phyloP scores from a whole-genome alignment of 768 basidiomycete genomes.

The Austroboletus festivus region DNA sequence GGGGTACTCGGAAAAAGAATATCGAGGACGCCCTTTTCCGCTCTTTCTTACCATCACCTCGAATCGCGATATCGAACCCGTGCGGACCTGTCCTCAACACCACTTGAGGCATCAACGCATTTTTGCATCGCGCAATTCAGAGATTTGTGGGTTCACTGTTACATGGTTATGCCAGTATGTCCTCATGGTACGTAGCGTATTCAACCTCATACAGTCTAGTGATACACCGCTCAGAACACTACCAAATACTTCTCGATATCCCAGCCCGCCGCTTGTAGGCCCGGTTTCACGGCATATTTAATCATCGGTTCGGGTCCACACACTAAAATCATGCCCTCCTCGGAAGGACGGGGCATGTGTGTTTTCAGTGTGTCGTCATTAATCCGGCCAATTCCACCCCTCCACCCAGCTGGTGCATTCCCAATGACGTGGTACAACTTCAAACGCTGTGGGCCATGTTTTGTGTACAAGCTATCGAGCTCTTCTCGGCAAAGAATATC shows the following conservation, averaged over 20 bases:
- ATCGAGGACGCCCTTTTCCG: too few species aligned
- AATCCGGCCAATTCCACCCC: conserved; percentile 41
- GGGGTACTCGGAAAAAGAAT: too few species aligned
- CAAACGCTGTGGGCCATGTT: conserved; percentile 32
- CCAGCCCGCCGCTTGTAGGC: conserved; percentile 34
- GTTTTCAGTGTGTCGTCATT: conserved; percentile 34
- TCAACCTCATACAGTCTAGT: too few species aligned
- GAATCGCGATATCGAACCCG: too few species aligned
- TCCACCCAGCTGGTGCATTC: conserved; percentile 35
- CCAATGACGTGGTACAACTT: conserved; percentile 44
- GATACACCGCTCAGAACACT: conserved; percentile 30
- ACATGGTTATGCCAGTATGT: too few species aligned
- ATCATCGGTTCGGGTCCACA: conserved; percentile 51
- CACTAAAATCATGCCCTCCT: conserved; percentile 41
- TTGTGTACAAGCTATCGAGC: conserved; percentile 38
- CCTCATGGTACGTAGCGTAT: too few species aligned
- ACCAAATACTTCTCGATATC: conserved; percentile 33
- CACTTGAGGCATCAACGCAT: too few species aligned
- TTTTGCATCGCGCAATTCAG: too few species aligned
- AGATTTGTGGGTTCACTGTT: too few species aligned
- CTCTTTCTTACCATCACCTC: too few species aligned
- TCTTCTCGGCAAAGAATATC: conserved; percentile 54
- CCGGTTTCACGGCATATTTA: conserved; percentile 29
- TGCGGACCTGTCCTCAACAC: too few species aligned
- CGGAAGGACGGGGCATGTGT: conserved; percentile 40